These are phyloP conservation scores for Cercophora samala DNA, from an alignment of 495 filamentous ascomycete species.

Conservation along the genomic window DNA sequence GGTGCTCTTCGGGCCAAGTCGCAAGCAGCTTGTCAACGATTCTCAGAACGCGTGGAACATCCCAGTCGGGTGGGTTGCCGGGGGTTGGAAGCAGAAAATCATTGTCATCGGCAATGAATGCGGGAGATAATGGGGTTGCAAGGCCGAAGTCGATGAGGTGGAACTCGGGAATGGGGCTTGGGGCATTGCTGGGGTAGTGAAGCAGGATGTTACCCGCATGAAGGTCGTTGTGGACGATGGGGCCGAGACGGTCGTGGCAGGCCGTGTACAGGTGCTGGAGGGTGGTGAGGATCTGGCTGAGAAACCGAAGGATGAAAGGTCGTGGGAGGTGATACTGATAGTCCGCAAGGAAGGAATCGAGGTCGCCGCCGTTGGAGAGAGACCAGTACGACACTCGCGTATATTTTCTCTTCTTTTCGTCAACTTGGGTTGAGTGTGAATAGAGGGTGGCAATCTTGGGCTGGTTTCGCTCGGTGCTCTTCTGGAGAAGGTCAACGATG, in stretches of 20 bases:
- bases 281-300: constrained; percentile 8
- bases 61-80: not conserved
- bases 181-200: not conserved
- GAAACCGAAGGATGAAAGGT: constrained; percentile 8
- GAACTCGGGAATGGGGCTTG: not conserved
- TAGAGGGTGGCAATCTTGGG: not conserved
- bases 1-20: not conserved
- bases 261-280: constrained; percentile 11
- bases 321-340: not conserved
- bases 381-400: constrained; percentile 11
- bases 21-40: not conserved
- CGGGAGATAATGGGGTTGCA: not conserved
- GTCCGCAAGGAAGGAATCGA: not conserved
- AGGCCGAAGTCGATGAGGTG: constrained; percentile 13
- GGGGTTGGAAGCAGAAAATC: no score
- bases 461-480: not conserved
- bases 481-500: not conserved
- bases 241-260: not conserved
- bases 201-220: constrained; percentile 6
- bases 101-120: not conserved
- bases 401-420: not conserved
- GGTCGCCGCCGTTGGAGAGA: constrained; percentile 14
- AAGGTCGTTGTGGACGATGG: constrained; percentile 8
- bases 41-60: not conserved
- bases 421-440: not conserved